A percentile compares a stretch with the other conserved stretches of the same genome.
Evolutionary conservation across 2,329 filamentous ascomycete genomes (phyloP).

Genomic region (Penicillium corylophilum): DNA sequence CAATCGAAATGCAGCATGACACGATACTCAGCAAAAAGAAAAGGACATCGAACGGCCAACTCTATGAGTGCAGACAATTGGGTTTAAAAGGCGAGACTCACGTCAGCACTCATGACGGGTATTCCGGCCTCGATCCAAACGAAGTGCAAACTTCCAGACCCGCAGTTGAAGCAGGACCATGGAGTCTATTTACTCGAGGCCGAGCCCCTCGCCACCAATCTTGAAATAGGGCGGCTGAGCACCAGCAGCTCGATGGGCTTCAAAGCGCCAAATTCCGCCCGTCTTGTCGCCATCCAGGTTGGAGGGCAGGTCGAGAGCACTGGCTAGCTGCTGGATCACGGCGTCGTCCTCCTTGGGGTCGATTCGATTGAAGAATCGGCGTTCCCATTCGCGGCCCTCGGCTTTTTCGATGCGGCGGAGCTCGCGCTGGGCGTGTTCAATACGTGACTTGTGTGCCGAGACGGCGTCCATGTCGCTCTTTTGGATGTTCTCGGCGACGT

Average conservation of each 20-base stretch:
- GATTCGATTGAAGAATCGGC: conserved; percentile 70
- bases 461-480: conserved; percentile 82
- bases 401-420: conserved; percentile 70
- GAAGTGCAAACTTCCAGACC: conserved; percentile 1
- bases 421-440: conserved; percentile 84
- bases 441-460: conserved; percentile 76
- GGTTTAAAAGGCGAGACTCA: not conserved
- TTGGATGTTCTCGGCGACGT: conserved; percentile 77
- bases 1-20: conserved; percentile 22
- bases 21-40: conserved; percentile 10
- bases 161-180: not conserved
- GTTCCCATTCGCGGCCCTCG: conserved; percentile 76
- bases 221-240: conserved; percentile 46
- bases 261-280: conserved; percentile 69
- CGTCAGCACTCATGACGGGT: not conserved
- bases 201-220: conserved; percentile 41
- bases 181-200: conserved; percentile 24
- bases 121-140: conserved; percentile 6
- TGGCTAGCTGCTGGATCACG: conserved; percentile 45
- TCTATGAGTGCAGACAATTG: conserved; percentile 21
- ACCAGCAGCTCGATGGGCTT: conserved; percentile 52
- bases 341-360: conserved; percentile 36
- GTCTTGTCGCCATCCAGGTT: conserved; percentile 63
- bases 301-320: conserved; percentile 38
- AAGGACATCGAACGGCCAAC: conserved; percentile 14